Evolutionary conservation across 331 rosid genomes (phyloP).

Genomic region (Cucumis variabilis): DNA sequence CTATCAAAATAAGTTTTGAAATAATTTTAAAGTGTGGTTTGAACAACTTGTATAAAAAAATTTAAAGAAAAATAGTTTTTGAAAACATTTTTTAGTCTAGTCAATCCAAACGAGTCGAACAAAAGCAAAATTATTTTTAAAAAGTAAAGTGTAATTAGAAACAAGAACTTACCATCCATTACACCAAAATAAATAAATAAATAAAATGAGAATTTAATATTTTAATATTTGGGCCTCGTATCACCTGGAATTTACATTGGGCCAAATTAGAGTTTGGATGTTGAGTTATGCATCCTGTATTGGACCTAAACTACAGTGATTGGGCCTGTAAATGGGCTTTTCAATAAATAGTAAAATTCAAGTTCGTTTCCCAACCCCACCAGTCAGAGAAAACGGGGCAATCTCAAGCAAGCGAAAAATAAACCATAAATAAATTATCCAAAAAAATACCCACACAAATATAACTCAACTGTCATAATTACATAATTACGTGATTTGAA

Average conservation of each 20-base stretch:
- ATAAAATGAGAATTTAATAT: neutral
- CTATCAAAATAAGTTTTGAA: too few species aligned
- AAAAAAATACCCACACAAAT: too few species aligned
- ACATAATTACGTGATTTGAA: too few species aligned
- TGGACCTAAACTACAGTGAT: neutral
- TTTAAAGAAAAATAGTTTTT: too few species aligned
- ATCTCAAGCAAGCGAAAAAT: too few species aligned
- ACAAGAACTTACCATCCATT: neutral
- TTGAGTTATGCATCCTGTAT: neutral
- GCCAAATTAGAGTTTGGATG: neutral
- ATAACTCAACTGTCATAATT: too few species aligned
- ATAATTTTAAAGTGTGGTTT: too few species aligned
- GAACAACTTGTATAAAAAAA: too few species aligned
- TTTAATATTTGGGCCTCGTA: neutral
- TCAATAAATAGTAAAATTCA: neutral
- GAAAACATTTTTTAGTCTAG: too few species aligned
- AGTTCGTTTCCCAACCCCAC: neutral
- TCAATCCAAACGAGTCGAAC: too few species aligned
- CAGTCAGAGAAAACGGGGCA: neutral
- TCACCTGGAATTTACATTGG: neutral
- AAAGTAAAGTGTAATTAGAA: neutral
- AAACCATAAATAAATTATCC: too few species aligned
- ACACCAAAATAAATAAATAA: neutral
- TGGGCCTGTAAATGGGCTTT: neutral
- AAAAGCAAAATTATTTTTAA: too few species aligned